These are phyloP conservation scores for Boletellus sp. DNA, from an alignment of 768 basidiomycete genomes.

Conservation along the genomic window DNA sequence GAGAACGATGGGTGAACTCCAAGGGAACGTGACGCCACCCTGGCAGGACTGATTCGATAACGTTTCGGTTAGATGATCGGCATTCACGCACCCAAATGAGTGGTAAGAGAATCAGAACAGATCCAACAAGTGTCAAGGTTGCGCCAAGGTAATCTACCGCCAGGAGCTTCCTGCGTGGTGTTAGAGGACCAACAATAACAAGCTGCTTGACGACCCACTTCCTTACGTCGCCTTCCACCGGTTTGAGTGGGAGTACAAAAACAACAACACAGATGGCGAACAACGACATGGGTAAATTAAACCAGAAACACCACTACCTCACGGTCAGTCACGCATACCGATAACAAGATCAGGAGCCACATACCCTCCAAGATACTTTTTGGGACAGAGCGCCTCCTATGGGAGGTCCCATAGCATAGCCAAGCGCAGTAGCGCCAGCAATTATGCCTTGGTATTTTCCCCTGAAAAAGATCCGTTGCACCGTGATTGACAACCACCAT, in stretches of 20 bases:
- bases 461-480: constrained; percentile 26
- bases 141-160: constrained; percentile 64
- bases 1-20: constrained; percentile 64
- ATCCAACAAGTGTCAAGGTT: constrained; percentile 54
- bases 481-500: not conserved
- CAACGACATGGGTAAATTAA: constrained; percentile 59
- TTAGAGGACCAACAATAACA: not conserved
- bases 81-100: constrained; percentile 59
- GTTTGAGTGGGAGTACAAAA: constrained; percentile 65
- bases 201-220: constrained; percentile 28
- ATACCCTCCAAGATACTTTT: constrained; percentile 59
- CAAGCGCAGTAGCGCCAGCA: constrained; percentile 49
- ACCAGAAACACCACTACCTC: constrained; percentile 70
- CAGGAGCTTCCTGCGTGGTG: constrained; percentile 49
- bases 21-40: constrained; percentile 72
- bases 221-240: constrained; percentile 58
- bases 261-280: constrained; percentile 52
- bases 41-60: constrained; percentile 21
- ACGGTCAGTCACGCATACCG: not conserved
- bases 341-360: constrained; percentile 14
- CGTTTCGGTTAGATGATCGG: not conserved
- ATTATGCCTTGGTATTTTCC: constrained; percentile 80
- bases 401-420: constrained; percentile 64
- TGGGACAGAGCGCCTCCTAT: constrained; percentile 64
- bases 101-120: constrained; percentile 61